Conservation (phyloP, 495 filamentous ascomycete species). For the Lentithecium fluviatile region DNA sequence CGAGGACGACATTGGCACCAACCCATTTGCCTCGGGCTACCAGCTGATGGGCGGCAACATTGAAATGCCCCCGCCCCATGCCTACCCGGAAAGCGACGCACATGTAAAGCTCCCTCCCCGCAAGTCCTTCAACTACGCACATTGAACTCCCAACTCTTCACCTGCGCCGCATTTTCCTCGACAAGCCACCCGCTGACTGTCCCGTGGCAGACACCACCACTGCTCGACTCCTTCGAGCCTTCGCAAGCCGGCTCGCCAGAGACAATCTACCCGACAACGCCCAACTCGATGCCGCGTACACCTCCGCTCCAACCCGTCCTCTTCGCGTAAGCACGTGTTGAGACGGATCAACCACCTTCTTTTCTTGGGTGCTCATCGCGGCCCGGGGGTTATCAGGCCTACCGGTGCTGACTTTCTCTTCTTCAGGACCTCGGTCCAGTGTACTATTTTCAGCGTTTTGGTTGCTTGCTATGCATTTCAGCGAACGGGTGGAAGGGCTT, state of each 20-base stretch:
- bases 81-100: conserved; percentile 64
- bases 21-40: conserved; percentile 74
- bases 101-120: conserved; percentile 60
- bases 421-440: conserved; percentile 22
- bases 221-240: conserved; percentile 77
- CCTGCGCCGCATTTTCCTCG: conserved; percentile 28
- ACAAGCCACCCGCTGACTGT: conserved; percentile 35
- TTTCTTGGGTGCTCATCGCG: no score
- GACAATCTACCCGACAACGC: conserved; percentile 62
- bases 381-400: neutral
- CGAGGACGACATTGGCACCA: conserved; percentile 61
- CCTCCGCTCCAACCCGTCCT: conserved; percentile 50
- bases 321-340: conserved; percentile 17
- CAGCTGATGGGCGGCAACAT: conserved; percentile 67
- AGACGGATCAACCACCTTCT: neutral
- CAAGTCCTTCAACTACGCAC: conserved; percentile 38
- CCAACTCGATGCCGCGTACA: conserved; percentile 65
- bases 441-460: conserved; percentile 16
- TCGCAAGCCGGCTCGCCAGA: conserved; percentile 61
- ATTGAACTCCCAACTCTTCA: conserved; percentile 29
- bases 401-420: conserved; percentile 2
- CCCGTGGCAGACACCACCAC: conserved; percentile 71
- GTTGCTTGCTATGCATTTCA: conserved; percentile 36
- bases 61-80: conserved; percentile 61
- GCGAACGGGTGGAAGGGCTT: conserved; percentile 13